Conservation (phyloP, 345 rosid genomes). For the Heritiera fomes region DNA sequence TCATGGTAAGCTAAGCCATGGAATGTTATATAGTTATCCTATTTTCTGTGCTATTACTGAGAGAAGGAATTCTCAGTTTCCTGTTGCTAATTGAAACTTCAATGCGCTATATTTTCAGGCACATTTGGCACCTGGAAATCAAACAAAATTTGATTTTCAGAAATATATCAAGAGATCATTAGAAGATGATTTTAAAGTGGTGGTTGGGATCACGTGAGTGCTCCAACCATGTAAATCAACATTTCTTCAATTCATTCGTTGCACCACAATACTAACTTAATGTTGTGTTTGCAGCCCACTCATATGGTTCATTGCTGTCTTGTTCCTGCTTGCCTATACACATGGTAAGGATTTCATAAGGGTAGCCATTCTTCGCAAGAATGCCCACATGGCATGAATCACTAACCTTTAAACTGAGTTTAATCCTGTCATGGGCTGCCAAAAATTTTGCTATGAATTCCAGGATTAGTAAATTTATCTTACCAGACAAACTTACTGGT, state of each 20-base stretch:
- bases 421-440: too few species aligned
- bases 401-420: too few species aligned
- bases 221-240: not conserved
- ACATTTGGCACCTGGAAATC: conserved; percentile 79
- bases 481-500: too few species aligned
- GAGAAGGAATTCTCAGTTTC: not conserved
- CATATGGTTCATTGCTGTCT: conserved; percentile 72
- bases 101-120: conserved; percentile 52
- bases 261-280: not conserved
- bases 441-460: too few species aligned
- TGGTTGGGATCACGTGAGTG: conserved; percentile 78
- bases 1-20: conserved; percentile 46
- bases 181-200: conserved; percentile 82
- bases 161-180: conserved; percentile 82
- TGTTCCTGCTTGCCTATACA: conserved; percentile 72
- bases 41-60: not conserved
- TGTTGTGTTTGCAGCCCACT: conserved; percentile 56
- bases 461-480: too few species aligned
- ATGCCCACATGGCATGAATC: too few species aligned
- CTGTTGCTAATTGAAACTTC: not conserved
- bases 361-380: too few species aligned
- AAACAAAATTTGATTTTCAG: conserved; percentile 70
- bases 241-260: not conserved
- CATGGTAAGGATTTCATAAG: conserved; percentile 48
- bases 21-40: not conserved